A percentile compares a stretch with the other conserved stretches of the same genome.
These are phyloP conservation scores for Ascochyta viciae-villosae DNA, from an alignment of 2,329 filamentous ascomycete genomes.

Conservation along the genomic window DNA sequence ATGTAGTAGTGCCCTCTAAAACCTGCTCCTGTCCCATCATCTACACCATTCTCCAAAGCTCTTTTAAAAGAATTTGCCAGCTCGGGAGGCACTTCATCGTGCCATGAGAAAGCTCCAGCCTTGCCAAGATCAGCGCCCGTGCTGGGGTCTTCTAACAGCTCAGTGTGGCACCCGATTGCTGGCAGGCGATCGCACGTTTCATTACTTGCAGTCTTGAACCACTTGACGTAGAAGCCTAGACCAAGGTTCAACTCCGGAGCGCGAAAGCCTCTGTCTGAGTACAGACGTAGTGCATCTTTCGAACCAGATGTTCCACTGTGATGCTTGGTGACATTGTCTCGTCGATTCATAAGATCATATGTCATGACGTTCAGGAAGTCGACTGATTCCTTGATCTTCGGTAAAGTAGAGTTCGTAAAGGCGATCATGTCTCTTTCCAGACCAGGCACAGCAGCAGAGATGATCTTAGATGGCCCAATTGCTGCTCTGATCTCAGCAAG, in stretches of 20 bases:
- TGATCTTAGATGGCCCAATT: conserved; percentile 64
- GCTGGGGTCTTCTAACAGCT: conserved; percentile 64
- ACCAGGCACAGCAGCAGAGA: conserved; percentile 72
- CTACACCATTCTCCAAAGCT: conserved; percentile 61
- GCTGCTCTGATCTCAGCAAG: conserved; percentile 65
- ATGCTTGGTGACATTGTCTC: conserved; percentile 69
- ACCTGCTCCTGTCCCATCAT: conserved; percentile 66
- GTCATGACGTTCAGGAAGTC: conserved; percentile 76
- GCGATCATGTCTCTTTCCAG: conserved; percentile 67
- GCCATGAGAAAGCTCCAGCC: conserved; percentile 53
- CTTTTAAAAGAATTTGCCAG: conserved; percentile 64
- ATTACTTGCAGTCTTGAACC: conserved; percentile 59
- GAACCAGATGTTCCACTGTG: conserved; percentile 68
- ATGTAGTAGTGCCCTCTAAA: conserved; percentile 65
- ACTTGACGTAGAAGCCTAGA: conserved; percentile 74
- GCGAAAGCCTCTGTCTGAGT: conserved; percentile 63
- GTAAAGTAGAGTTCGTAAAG: conserved; percentile 63
- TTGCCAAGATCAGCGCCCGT: conserved; percentile 66
- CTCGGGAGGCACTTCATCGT: conserved; percentile 54
- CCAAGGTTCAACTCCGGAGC: conserved; percentile 67
- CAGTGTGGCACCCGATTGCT: conserved; percentile 58
- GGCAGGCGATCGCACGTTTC: conserved; percentile 2
- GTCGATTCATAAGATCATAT: conserved; percentile 75
- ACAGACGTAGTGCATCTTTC: conserved; percentile 62
- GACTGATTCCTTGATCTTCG: conserved; percentile 64